Base-by-base conservation (phyloP, 345 rosid species). In the Turritis glabra region DNA sequence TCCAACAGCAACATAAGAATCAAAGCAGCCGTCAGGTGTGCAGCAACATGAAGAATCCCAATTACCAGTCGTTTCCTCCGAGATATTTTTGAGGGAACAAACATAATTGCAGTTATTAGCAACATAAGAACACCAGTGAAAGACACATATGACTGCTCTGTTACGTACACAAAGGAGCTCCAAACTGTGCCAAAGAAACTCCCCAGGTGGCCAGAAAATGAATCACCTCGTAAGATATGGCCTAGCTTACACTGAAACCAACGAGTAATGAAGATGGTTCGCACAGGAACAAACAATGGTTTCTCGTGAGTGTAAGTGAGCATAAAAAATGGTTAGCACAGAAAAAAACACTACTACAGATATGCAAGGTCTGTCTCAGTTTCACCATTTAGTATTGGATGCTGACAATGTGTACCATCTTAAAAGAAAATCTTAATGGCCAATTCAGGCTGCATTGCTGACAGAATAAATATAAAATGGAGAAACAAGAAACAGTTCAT, bases 1-100 rank as follows among this genome's bases (percentile, higher is more conserved):
- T 93, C 97, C 82, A 91, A 55, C 44, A 93, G 90, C 85, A 93
- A 69, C 95, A 89, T 87, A 64, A 93, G 92, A 79, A 93, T 82
- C 37, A 90, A 56, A 66, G 98, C 98, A 12, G 98, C 84, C 17
- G 83, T 79, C 53, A 93, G 84, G 81, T 93, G 98, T 38, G 97
- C 86, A 61, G 84, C 81, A 71, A 90, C 89, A 83, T 94, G 96
- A 71, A 91, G 87, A 56, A 88, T 68, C 72, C 92, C 96, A 66
- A 89, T 85, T 23, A 89, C 22, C n/a, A 73, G 75, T 58, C 85
- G 84, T 77, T 84, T 91, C 87, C 86, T 94, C 63, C 89, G 80
- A n/a, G 96, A 85, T 63, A 83, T 67, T 82, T 93, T 93, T 37
- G 96, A 82, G 27, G 98, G 97, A 41, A 91, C 94, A 82, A 93